Percentiles rank a stretch among this genome's conserved stretches.
phyloP scores from a whole-genome alignment of 352 stramenopile species.

The Nothophytophthora sp. region DNA sequence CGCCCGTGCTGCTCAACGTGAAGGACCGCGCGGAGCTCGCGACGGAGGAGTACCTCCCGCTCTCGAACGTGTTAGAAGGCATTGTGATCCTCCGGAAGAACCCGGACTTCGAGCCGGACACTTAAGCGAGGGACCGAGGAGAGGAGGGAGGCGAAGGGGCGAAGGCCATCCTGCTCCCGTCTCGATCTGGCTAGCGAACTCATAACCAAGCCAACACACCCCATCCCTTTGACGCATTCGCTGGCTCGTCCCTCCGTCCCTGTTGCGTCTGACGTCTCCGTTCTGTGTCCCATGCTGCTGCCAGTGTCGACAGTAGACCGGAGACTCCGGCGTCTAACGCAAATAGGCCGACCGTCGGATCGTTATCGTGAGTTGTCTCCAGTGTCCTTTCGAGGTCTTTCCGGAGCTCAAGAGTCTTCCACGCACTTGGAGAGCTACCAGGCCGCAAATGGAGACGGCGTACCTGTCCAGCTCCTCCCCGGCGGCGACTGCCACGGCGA shows the following conservation, averaged over 20 bases:
- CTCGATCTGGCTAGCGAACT: slow-evolving; percentile 15
- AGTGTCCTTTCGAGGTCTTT: no score
- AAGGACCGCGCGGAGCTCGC: slow-evolving; percentile 98
- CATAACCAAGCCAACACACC: slow-evolving; percentile 36
- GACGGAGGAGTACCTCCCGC: slow-evolving; percentile 96
- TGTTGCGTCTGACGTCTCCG: no score
- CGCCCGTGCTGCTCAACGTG: slow-evolving; percentile 97
- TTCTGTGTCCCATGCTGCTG: not conserved
- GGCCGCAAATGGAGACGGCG: slow-evolving; percentile 15
- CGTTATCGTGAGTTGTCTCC: no score
- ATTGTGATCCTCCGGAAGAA: slow-evolving; percentile 99
- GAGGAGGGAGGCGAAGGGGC: slow-evolving; percentile 3
- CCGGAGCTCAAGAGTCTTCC: no score
- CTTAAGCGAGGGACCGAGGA: slow-evolving; percentile 39
- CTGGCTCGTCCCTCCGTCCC: no score
- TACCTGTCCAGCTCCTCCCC: slow-evolving; percentile 16
- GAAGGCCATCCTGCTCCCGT: slow-evolving; percentile 19
- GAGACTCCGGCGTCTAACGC: no score
- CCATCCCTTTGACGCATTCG: slow-evolving; percentile 31
- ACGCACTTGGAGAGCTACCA: not conserved
- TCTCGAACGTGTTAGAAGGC: slow-evolving; percentile 97
- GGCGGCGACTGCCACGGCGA: slow-evolving; percentile 5
- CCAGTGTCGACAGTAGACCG: no score
- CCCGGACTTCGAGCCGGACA: slow-evolving; percentile 88
- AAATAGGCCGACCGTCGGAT: no score